Evolutionary conservation across 768 basidiomycete genomes (phyloP).

Genomic region (Tylopilus vinaceipallidus): DNA sequence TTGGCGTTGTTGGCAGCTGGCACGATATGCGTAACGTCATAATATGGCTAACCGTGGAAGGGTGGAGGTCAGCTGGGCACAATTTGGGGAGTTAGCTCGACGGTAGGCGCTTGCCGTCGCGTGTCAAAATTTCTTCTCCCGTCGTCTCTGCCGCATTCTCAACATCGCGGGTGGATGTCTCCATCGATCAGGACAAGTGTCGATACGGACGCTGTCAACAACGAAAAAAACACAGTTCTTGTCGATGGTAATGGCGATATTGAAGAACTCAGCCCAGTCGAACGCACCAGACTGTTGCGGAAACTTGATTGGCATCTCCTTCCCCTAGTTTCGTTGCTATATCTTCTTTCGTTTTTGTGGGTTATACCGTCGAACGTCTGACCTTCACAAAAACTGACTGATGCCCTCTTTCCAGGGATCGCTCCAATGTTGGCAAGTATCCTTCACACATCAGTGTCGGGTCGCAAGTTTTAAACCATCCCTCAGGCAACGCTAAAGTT

Average conservation of each 20-base stretch:
- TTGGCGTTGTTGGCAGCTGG: too few species aligned
- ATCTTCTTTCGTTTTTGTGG: slow-evolving; percentile 47
- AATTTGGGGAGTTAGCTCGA: too few species aligned
- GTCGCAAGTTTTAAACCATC: neutral
- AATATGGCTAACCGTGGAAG: too few species aligned
- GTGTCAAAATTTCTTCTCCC: neutral
- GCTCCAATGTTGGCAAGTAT: slow-evolving; percentile 42
- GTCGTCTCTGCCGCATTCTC: neutral
- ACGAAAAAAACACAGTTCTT: slow-evolving; percentile 10
- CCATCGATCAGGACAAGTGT: slow-evolving; percentile 11
- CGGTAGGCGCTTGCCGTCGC: too few species aligned
- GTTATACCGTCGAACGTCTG: slow-evolving; percentile 12
- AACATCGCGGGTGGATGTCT: slow-evolving; percentile 11
- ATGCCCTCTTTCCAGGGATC: slow-evolving; percentile 31
- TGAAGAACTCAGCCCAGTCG: slow-evolving; percentile 11
- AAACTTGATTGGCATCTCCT: slow-evolving; percentile 46
- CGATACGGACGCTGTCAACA: slow-evolving; percentile 3
- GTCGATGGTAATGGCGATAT: neutral
- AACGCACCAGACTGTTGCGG: slow-evolving; percentile 33
- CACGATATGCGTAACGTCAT: too few species aligned
- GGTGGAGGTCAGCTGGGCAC: too few species aligned
- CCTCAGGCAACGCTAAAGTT: slow-evolving; percentile 41
- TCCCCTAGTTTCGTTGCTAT: slow-evolving; percentile 44
- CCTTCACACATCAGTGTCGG: neutral
- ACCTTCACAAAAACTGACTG: neutral